These are phyloP conservation scores for Amaranthus hypochondriacus DNA, from an alignment of 148 eudicot genomes.

Conservation along the genomic window DNA sequence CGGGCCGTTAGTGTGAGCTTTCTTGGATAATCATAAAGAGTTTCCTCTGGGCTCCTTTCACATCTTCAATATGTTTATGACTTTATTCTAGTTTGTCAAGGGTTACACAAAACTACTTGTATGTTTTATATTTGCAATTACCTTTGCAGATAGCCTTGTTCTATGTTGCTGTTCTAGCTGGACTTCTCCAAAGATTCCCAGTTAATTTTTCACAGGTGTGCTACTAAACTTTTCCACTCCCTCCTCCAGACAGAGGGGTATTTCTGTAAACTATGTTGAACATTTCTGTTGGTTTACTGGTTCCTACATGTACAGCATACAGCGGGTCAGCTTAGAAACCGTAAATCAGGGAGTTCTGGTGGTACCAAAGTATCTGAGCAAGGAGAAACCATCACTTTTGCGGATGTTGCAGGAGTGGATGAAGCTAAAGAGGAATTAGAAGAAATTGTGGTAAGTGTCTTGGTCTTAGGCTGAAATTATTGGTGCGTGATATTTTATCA, in stretches of 20 bases:
- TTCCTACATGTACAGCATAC: conserved; percentile 41
- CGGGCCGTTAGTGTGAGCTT: background rate
- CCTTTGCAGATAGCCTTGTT: conserved; percentile 70
- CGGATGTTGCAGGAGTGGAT: conserved; percentile 97
- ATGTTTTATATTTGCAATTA: conserved; percentile 12
- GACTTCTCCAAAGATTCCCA: conserved; percentile 73
- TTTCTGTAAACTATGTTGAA: background rate
- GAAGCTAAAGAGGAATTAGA: conserved; percentile 99
- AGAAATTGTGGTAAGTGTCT: conserved; percentile 80
- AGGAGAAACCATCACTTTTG: conserved; percentile 81
- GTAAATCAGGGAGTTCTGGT: conserved; percentile 75
- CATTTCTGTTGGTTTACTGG: conserved; percentile 12
- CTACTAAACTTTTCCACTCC: background rate
- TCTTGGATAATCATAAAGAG: background rate
- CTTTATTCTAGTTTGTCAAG: background rate
- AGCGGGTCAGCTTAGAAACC: conserved; percentile 79
- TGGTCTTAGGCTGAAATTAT: background rate
- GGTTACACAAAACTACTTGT: background rate
- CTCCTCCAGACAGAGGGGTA: background rate
- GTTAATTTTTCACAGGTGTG: conserved; percentile 82
- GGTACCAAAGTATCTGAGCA: conserved; percentile 70
- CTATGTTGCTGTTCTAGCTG: conserved; percentile 74
- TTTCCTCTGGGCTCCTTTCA: background rate
- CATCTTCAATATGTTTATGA: conserved; percentile 2
- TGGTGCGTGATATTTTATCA: background rate